phyloP scores from a whole-genome alignment of 129 eudicot genomes.

The Artemisia annua region DNA sequence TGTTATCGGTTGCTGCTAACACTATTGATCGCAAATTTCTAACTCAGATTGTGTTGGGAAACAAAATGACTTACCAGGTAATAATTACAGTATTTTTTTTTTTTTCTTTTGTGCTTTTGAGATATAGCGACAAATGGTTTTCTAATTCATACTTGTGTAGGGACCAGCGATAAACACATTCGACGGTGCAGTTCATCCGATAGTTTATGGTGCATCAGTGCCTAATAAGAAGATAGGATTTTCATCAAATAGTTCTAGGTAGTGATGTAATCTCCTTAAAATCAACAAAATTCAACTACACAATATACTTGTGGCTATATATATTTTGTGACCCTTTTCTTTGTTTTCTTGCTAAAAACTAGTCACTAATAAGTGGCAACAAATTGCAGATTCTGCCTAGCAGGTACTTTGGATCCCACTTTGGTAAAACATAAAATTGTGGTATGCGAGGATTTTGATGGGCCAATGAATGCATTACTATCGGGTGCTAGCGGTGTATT shows the following conservation, averaged over 20 bases:
- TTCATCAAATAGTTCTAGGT: slow-evolving; percentile 36
- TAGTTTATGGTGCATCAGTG: slow-evolving; percentile 45
- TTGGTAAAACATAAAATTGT: slow-evolving; percentile 35
- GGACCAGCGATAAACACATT: slow-evolving; percentile 48
- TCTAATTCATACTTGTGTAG: slow-evolving; percentile 2
- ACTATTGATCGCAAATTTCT: slow-evolving; percentile 44
- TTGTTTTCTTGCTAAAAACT: too few relatives aligned
- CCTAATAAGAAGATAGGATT: slow-evolving; percentile 38
- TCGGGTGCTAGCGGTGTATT: slow-evolving; percentile 37
- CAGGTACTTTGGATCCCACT: slow-evolving; percentile 29
- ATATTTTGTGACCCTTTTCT: too few relatives aligned
- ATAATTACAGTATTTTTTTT: too few relatives aligned
- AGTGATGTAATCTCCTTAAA: neutral
- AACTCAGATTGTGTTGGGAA: slow-evolving; percentile 42
- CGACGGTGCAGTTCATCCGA: slow-evolving; percentile 21
- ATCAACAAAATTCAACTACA: too few relatives aligned
- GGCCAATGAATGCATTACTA: slow-evolving; percentile 1
- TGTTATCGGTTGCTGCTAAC: slow-evolving; percentile 55
- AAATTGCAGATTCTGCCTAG: slow-evolving; percentile 32
- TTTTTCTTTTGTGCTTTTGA: neutral
- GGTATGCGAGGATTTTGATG: slow-evolving; percentile 25
- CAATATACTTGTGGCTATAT: neutral
- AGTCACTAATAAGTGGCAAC: neutral
- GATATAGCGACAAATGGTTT: neutral
- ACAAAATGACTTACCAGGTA: slow-evolving; percentile 39